Evolutionary conservation across 2,329 filamentous ascomycete species (phyloP), one percentile per base, ranked within the genome.

Genomic region (Metarhizium rileyi): DNA sequence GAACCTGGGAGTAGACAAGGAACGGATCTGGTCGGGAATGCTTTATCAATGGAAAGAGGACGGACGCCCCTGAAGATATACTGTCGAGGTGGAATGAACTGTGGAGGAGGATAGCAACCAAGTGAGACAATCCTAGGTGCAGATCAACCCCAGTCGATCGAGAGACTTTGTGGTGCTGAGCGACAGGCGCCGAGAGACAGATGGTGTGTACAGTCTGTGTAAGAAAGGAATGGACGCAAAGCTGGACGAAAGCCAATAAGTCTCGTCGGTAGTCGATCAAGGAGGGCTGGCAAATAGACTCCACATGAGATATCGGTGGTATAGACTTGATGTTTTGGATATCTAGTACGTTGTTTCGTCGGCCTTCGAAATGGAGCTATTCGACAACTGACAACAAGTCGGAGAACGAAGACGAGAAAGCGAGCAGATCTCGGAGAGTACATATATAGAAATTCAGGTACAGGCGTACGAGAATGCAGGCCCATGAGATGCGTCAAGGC

Each of bases 11-110:
- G 22, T 16, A 38, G 33, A 41, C 41, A 52, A 52, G 46, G 53
- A 52, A 48, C 46, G 59, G 56, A 54, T 62, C 57, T 63, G 59
- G 60, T 59, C 58, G 61, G 63, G 64, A 67, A 67, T 66, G 62
- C 49, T 63, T 59, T 52, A 57, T 59, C 58, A 48, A 53, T 57
- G 52, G 57, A 44, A 49, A 57, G 55, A 60, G 55, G 65, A 65
- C 59, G 65, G 64, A 63, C 59, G 57, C 59, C 57, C 59, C 62
- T 64, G 60, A 69, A 70, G 66, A 69, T 70, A 70, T 70, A 70
- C 57, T 57, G 57, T 57, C 53, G 59, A 62, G 57, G 55, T 61
- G 65, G 65, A 69, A 68, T 69, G 66, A 57, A 57, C 53, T 53
- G 57, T 55, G 53, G 61, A 62, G 59, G 58, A 62, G 54, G 53